Conservation (phyloP, 78 protist genomes). For the Dictyostelium capitatum region DNA sequence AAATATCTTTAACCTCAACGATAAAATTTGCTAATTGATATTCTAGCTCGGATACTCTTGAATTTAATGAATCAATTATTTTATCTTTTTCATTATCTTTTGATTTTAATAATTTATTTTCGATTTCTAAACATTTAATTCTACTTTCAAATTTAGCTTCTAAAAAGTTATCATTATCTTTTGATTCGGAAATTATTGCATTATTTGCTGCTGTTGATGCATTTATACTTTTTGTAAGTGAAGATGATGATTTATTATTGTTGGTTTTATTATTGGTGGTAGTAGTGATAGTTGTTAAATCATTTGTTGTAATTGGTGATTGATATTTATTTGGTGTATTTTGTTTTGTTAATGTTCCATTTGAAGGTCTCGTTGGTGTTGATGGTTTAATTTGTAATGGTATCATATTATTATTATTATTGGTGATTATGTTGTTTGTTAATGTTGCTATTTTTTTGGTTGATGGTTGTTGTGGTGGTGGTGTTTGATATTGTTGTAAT, state of each 20-base stretch:
- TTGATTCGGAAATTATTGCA: neutral
- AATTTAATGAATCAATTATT: conserved; percentile 6
- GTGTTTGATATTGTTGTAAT: neutral
- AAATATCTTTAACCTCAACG: conserved; percentile 36
- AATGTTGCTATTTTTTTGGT: neutral
- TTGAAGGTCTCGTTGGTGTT: conserved; percentile 39
- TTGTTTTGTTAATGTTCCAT: neutral
- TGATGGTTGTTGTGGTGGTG: conserved; percentile 13
- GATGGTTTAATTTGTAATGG: conserved; percentile 7
- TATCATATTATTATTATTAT: neutral
- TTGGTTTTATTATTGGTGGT: neutral
- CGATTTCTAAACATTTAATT: conserved; percentile 40
- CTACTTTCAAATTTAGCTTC: conserved; percentile 45
- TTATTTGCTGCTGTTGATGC: neutral
- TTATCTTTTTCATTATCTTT: conserved; percentile 29
- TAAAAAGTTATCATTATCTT: neutral
- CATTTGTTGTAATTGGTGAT: neutral
- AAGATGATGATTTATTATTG: neutral
- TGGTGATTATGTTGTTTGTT: neutral
- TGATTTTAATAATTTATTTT: conserved; percentile 19
- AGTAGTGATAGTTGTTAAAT: neutral
- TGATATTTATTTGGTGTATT: conserved; percentile 25
- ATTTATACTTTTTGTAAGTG: neutral
- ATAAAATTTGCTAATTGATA: conserved; percentile 36
- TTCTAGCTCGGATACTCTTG: conserved; percentile 46